phyloP scores from a whole-genome alignment of 2,329 filamentous ascomycete genomes.

The Xylariomycetidae sp. region DNA sequence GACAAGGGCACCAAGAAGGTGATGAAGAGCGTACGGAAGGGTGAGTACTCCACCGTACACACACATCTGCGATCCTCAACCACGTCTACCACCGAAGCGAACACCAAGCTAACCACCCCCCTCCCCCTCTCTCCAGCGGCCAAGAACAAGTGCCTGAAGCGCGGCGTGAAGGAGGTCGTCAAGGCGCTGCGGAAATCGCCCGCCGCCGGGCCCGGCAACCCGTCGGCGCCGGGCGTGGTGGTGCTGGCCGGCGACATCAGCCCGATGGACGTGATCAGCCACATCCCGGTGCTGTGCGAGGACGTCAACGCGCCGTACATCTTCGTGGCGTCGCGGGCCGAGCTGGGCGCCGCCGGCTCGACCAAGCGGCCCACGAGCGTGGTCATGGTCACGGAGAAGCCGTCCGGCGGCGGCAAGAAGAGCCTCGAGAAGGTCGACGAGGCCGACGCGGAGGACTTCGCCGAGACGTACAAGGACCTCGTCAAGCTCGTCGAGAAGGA shows the following conservation, averaged over 20 bases:
- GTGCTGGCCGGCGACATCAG: conserved; percentile 96
- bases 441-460: conserved; percentile 53
- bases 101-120: conserved; percentile 13
- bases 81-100: conserved; percentile 8
- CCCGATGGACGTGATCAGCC: conserved; percentile 96
- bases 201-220: conserved; percentile 57
- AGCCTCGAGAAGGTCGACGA: conserved; percentile 37
- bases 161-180: conserved; percentile 97
- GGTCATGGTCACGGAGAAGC: conserved; percentile 72
- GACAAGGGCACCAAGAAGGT: conserved; percentile 67
- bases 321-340: conserved; percentile 86
- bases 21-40: conserved; percentile 50
- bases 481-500: conserved; percentile 63
- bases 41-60: conserved; percentile 32
- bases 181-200: conserved; percentile 95
- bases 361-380: conserved; percentile 97
- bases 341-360: conserved; percentile 86
- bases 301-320: conserved; percentile 97
- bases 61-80: neutral
- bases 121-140: conserved; percentile 62
- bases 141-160: conserved; percentile 91
- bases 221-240: conserved; percentile 66
- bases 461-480: conserved; percentile 57
- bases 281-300: conserved; percentile 96
- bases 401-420: conserved; percentile 24